Conservation (phyloP, 345 rosid genomes). For the Sonneratia caseolaris region DNA sequence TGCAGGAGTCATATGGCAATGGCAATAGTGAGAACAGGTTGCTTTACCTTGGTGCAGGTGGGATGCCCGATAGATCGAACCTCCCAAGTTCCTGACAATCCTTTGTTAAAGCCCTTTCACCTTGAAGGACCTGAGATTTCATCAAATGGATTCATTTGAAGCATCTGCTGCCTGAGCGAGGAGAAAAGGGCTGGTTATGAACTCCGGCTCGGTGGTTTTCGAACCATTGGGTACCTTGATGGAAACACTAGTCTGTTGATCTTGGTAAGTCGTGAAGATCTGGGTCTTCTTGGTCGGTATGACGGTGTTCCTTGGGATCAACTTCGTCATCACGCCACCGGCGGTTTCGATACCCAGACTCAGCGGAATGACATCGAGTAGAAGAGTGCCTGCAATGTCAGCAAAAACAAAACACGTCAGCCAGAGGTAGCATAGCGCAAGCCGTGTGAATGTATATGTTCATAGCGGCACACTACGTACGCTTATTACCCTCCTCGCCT, state of each 20-base stretch:
- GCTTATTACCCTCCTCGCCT: conserved; percentile 30
- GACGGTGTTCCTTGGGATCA: conserved; percentile 45
- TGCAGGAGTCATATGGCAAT: not conserved
- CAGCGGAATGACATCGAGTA: conserved; percentile 42
- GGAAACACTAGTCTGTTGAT: conserved; percentile 38
- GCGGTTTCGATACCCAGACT: conserved; percentile 47
- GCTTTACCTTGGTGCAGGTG: conserved; percentile 47
- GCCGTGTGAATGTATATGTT: not conserved
- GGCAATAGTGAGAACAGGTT: not conserved
- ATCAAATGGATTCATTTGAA: not conserved
- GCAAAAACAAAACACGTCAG: not conserved
- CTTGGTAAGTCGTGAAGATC: conserved; percentile 38
- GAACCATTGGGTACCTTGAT: conserved; percentile 24
- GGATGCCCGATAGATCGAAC: conserved; percentile 42
- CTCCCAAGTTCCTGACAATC: conserved; percentile 42
- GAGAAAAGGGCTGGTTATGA: not conserved
- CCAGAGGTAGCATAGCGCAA: not conserved
- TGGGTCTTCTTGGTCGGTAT: conserved; percentile 42
- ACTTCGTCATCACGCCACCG: conserved; percentile 52
- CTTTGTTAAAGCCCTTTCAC: conserved; percentile 44
- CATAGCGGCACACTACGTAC: not conserved
- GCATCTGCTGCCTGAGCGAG: not conserved
- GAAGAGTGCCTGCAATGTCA: conserved; percentile 24
- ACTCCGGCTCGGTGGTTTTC: not conserved
- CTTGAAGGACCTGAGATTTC: conserved; percentile 31